phyloP scores from a whole-genome alignment of 2,329 filamentous ascomycete genomes.

The Myriosclerotinia curreyana region DNA sequence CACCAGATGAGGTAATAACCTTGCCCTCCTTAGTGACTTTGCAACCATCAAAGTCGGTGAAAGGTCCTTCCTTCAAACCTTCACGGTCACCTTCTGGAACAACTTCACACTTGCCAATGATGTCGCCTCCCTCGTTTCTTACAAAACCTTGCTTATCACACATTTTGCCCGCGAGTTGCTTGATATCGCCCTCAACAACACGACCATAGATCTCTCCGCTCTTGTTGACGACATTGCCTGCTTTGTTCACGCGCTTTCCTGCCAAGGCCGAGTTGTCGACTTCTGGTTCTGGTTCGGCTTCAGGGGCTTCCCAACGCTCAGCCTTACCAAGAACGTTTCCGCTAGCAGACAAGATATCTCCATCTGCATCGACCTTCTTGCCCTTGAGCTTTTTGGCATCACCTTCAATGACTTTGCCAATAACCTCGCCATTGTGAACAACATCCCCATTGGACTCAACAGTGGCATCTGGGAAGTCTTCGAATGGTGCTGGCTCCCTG shows the following conservation, averaged over 20 bases:
- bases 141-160: slow-evolving; percentile 70
- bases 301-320: slow-evolving; percentile 61
- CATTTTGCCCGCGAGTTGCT: slow-evolving; percentile 64
- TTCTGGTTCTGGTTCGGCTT: slow-evolving; percentile 46
- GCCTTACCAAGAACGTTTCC: slow-evolving; percentile 66
- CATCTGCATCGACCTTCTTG: slow-evolving; percentile 64
- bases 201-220: slow-evolving; percentile 58
- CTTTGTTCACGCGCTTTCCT: slow-evolving; percentile 70
- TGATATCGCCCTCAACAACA: slow-evolving; percentile 63
- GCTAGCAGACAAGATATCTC: slow-evolving; percentile 64
- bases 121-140: slow-evolving; percentile 68
- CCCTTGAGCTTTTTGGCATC: slow-evolving; percentile 62
- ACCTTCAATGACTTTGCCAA: slow-evolving; percentile 61
- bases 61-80: slow-evolving; percentile 63
- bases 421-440: slow-evolving; percentile 50
- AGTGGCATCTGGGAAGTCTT: slow-evolving; percentile 54
- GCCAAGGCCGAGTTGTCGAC: slow-evolving; percentile 60
- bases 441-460: slow-evolving; percentile 55
- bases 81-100: slow-evolving; percentile 65
- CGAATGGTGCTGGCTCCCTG: slow-evolving; percentile 51
- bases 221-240: slow-evolving; percentile 58
- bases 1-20: slow-evolving; percentile 62
- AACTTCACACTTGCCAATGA: slow-evolving; percentile 65
- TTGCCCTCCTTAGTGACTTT: slow-evolving; percentile 68
- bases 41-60: slow-evolving; percentile 62